Conservation (phyloP, 2,329 filamentous ascomycete species). For the Endocalyx cinctus region DNA sequence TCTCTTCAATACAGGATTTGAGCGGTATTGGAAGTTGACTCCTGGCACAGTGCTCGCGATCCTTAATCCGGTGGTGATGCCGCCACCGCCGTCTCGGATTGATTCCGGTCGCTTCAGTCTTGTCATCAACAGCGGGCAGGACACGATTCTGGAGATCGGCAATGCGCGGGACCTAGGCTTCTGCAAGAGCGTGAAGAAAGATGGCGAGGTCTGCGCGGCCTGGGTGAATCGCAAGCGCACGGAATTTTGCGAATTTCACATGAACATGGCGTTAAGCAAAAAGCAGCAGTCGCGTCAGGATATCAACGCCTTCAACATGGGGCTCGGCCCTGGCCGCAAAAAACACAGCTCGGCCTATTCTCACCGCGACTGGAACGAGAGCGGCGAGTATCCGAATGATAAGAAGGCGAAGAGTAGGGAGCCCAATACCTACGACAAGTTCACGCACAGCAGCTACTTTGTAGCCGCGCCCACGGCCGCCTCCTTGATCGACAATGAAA, state of each 20-base stretch:
- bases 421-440: slow-evolving; percentile 49
- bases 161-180: slow-evolving; percentile 79
- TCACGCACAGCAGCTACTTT: slow-evolving; percentile 54
- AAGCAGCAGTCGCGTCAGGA: slow-evolving; percentile 33
- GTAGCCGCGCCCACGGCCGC: slow-evolving; percentile 50
- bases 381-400: slow-evolving; percentile 23
- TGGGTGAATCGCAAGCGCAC: slow-evolving; percentile 91
- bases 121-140: slow-evolving; percentile 77
- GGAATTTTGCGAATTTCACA: slow-evolving; percentile 88
- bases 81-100: slow-evolving; percentile 68
- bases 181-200: slow-evolving; percentile 79
- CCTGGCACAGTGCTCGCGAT: slow-evolving; percentile 90
- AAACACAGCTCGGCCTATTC: slow-evolving; percentile 27
- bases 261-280: slow-evolving; percentile 75
- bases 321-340: slow-evolving; percentile 35
- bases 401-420: slow-evolving; percentile 34
- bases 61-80: slow-evolving; percentile 86
- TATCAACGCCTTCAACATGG: slow-evolving; percentile 36
- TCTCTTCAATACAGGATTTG: slow-evolving; percentile 85
- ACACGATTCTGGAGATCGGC: slow-evolving; percentile 87
- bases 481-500: slow-evolving; percentile 60
- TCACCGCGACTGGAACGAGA: slow-evolving; percentile 14
- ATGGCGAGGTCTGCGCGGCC: slow-evolving; percentile 71
- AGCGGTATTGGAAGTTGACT: slow-evolving; percentile 89
- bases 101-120: slow-evolving; percentile 83